Evolutionary conservation across 2,329 filamentous ascomycete genomes (phyloP), one percentile per base, ranked within the genome.

Genomic region (Nectriaceae sp.): DNA sequence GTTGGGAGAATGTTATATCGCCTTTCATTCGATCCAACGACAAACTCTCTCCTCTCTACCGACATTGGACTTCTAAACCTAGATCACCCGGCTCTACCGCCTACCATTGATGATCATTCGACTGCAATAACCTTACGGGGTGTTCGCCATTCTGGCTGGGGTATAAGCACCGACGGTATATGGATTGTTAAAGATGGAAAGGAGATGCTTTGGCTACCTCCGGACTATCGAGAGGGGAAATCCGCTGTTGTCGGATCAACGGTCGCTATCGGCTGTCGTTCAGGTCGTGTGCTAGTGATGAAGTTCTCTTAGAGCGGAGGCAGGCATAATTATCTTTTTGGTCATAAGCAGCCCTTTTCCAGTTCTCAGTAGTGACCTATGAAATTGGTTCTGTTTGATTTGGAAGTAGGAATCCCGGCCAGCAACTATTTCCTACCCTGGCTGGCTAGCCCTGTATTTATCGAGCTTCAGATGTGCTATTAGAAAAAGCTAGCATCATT

Each of bases 151-250:
- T 13, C 19, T 31, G 19, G 40, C 3, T 49, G 45, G 11, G 44
- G 42, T 35, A 16, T 52, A 44, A 21, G 37, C 13, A 6, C 4
- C 11, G 22, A 33, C 13, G 5, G 45, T 11, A 24, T 40, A 10
- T 54, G 49, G 49, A 48, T 54, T 41, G 24, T 19, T 20, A 50
- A 52, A 37, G 45, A 52, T 26, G 40, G 42, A n/a, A 46, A 50
- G 24, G 31, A 35, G 24, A 40, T 57, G 16, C 29, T 57, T 26
- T 56, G 53, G 55, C 19, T 57, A 15, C 51, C 50, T 21, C 21
- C 37, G 11, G 47, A 47, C 2, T 52, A 53, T 50, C 46, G 49
- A 20, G 4, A 37, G 15, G 11, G 3, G 11, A 15, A 24, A 6
- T 53, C 22, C 5, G 31, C 16, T 41, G 18, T 49, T 4, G 8